Conservation (phyloP, 2,329 filamentous ascomycete species). For the Aspergillus bombycis region DNA sequence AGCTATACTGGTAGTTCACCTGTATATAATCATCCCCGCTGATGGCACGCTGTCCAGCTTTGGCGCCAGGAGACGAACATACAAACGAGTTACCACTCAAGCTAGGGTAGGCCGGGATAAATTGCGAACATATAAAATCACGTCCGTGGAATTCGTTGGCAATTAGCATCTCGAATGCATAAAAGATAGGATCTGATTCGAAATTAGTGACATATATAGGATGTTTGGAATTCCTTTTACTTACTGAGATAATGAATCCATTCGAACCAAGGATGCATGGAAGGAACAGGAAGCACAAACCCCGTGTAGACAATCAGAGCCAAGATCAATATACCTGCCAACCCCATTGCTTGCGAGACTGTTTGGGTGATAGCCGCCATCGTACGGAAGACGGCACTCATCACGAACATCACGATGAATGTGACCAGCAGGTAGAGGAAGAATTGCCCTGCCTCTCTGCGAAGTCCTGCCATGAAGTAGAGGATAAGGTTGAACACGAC, state of each 20-base stretch:
- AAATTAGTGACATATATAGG: background rate
- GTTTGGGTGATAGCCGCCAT: constrained; percentile 75
- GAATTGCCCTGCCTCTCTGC: constrained; percentile 72
- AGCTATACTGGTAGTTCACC: constrained; percentile 59
- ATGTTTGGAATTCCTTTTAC: background rate
- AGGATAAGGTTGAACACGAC: constrained; percentile 76
- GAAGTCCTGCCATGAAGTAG: constrained; percentile 84
- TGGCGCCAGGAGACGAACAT: constrained; percentile 62
- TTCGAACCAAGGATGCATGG: constrained; percentile 78
- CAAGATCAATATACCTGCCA: constrained; percentile 53
- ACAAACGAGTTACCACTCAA: constrained; percentile 47
- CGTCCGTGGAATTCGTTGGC: constrained; percentile 77
- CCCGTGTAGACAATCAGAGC: constrained; percentile 53
- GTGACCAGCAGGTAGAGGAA: constrained; percentile 84
- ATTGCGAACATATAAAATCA: constrained; percentile 56
- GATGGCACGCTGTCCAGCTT: constrained; percentile 57
- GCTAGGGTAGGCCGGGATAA: constrained; percentile 51
- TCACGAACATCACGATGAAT: constrained; percentile 71
- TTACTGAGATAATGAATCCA: constrained; percentile 75
- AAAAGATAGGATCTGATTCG: constrained; percentile 67
- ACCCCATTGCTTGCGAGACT: constrained; percentile 58
- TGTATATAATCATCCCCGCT: constrained; percentile 62
- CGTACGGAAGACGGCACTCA: constrained; percentile 83
- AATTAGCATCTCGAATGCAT: constrained; percentile 79
- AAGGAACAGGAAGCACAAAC: constrained; percentile 44